Base-by-base conservation (phyloP, 2,329 filamentous ascomycete species). In the Trichophyton simii region DNA sequence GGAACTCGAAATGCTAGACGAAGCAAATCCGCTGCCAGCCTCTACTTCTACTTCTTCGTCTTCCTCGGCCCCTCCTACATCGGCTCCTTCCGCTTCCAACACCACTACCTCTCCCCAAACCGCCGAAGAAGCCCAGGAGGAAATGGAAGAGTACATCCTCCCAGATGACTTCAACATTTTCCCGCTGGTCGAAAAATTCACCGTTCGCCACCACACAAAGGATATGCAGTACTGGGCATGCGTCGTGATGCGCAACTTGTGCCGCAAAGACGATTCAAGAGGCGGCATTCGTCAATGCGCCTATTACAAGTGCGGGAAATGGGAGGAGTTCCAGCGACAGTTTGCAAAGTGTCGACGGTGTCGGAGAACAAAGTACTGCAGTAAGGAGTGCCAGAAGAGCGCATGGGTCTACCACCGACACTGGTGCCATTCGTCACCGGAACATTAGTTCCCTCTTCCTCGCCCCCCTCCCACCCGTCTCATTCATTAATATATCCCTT, bases 201-300 rank as follows among this genome's bases (percentile, higher is more conserved):
- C 94, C 3, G 89, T 96, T 34, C 86, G 94, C 66, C 91, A 96
- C 71, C 90, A 96, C 75, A 91, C 89, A 66, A 89, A 90, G 63
- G 91, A 96, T 72, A 99, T 99, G 94, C 92, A 96, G 74, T 99
- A 99, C 78, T 99, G 94, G 94, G 94, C 94, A 18, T 94, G 92
- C 64, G 94, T 99, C 15, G 94, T 99, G 54, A 99, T 99, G 94
- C 84, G 94, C 66, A 99, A 99, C 72, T 83, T 99, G 58, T 99
- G 94, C 80, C 89, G 94, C 66, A 99, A 99, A 77, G 94, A 99
- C 72, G 94, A 99, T 72, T 89, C 88, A 9, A 83, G 89, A 57
- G 94, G 94, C 48, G 94, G 94, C 63, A 97, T 99, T 67, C 83
- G 94, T 61, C 94, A 99, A 73, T 99, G 94, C 73, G 94, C 94